Conservation (phyloP, 495 filamentous ascomycete species). For the Penicillium paradoxum region DNA sequence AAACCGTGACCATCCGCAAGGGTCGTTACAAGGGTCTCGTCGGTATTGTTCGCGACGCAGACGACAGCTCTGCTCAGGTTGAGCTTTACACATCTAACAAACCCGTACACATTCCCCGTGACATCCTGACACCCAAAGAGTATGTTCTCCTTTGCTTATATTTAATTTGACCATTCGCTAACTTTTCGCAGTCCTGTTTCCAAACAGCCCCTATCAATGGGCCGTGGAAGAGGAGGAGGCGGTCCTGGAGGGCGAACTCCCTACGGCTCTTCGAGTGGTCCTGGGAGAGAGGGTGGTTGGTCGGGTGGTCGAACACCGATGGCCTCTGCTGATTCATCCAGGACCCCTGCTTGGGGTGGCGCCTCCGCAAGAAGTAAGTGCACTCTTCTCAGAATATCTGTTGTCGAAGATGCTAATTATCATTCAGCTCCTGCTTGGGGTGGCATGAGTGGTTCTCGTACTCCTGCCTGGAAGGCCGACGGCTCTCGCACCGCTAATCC, state of each 20-base stretch:
- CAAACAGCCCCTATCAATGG: slow-evolving; percentile 67
- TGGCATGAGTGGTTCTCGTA: slow-evolving; percentile 55
- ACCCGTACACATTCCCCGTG: slow-evolving; percentile 73
- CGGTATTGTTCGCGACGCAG: slow-evolving; percentile 91
- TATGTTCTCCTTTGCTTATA: slow-evolving; percentile 29
- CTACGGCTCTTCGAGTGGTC: slow-evolving; percentile 38
- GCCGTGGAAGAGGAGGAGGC: slow-evolving; percentile 48
- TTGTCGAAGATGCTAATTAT: slow-evolving; percentile 9
- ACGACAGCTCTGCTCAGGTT: slow-evolving; percentile 75
- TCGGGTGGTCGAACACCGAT: slow-evolving; percentile 67
- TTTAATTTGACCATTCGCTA: slow-evolving; percentile 7
- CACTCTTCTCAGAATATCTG: neutral
- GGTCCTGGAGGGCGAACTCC: slow-evolving; percentile 37
- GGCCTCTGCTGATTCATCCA: slow-evolving; percentile 51
- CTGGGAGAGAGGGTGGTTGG: slow-evolving; percentile 32
- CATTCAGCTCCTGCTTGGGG: slow-evolving; percentile 55
- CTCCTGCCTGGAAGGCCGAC: slow-evolving; percentile 71
- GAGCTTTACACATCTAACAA: slow-evolving; percentile 92
- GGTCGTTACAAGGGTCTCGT: slow-evolving; percentile 89
- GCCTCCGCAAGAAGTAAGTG: slow-evolving; percentile 52
- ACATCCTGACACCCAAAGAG: slow-evolving; percentile 75
- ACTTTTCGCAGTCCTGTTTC: slow-evolving; percentile 50
- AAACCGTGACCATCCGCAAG: slow-evolving; percentile 79
- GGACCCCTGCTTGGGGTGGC: slow-evolving; percentile 67
- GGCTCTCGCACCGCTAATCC: slow-evolving; percentile 70